Evolutionary conservation across 257 asterid species (phyloP), one percentile per base, ranked within the genome.

Genomic region (Solanum bulbocastanum): DNA sequence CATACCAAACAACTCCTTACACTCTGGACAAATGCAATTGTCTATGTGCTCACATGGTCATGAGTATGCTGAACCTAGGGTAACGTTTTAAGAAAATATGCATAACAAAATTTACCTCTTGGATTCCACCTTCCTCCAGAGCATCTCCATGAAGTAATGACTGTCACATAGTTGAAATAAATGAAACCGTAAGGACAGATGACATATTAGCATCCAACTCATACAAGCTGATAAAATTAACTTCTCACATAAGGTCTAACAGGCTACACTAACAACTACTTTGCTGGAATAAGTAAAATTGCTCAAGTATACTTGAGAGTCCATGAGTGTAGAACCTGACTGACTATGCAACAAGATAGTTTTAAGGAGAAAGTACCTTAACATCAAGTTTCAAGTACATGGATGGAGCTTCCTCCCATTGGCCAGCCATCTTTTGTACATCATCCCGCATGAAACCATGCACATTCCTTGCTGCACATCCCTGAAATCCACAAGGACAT

Each of bases 391-490:
- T 95, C 94, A 94, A 87, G 91, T 97, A 97, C 87, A 96, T 86
- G 84, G 96, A 86, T 72, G 99, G 96, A 86, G 99, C 94, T 69
- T 96, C 99, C 90, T 97, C 99, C 99, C 99, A 97, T 87, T 90
- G 93, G 44, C 86, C 89, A 90, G 98, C 96, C 99, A 96, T 96
- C 94, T 92, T 92, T 68, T 89, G 94, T 87, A 97, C 90, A 88
- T 92, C 98, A 72, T 88, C 91, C 90, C 88, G 95, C 52, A 92
- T 90, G 90, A 97, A 97, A 85, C 98, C 96, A 88, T 97, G 99
- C 88, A 97, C 96, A 92, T 97, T 97, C 91, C 99, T 92, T 75
- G 98, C 99, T 87, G 99, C 99, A 93, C 99, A 97, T 12, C 99
- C 99, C 99, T 97, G 92, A 82, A 90, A 89, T 83, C 13, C 87